Base-by-base conservation (phyloP, 352 stramenopile genomes). In the Phytophthora aleatoria region DNA sequence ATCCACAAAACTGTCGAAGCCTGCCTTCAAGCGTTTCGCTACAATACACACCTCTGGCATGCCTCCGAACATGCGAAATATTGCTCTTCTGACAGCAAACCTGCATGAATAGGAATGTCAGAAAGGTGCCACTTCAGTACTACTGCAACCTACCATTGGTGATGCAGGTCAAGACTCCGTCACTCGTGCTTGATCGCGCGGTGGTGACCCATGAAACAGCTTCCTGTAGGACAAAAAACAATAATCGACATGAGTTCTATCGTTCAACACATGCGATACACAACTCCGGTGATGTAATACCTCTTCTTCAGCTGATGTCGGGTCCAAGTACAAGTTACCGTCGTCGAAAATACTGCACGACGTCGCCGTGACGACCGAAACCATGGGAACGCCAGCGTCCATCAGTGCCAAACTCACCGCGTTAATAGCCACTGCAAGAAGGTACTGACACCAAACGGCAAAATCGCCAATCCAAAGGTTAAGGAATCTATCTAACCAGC, bases 61-160 rank as follows among this genome's bases (percentile, higher is more conserved):
- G 85, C 85, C 55, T 95, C 86, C 0, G 83, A 91, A 44, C 83
- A 89, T 27, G 86, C 82, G 70, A 95, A 95, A 57, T 91, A 95
- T 57, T 93, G 81, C 35, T 91, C 83, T 72, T 95, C 84, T 5
- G 77, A 83, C 43, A 93, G 67, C 44, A 92, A 60, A 28, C 81
- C 81, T 90, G 51, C 5, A 65, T 5, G n/a, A 20, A 41, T 56
- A 44, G 54, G 13, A 48, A 28, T 33, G n/a, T 42, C 12, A 44
- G 31, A 13, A 36, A 31, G 1, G 61, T 33, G 26, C 7, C n/a
- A 20, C 33, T 5, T 43, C 4, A 24, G 8, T 15, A 51, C 26
- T 54, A n/a, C n/a, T 53, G 35, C 7, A 52, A 20, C 39, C 10
- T 59, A 88, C 83, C 85, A 47, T 81, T 91, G 3, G 82, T 90